phyloP scores from a whole-genome alignment of 2,329 filamentous ascomycete genomes.

The Zarea fungicola region DNA sequence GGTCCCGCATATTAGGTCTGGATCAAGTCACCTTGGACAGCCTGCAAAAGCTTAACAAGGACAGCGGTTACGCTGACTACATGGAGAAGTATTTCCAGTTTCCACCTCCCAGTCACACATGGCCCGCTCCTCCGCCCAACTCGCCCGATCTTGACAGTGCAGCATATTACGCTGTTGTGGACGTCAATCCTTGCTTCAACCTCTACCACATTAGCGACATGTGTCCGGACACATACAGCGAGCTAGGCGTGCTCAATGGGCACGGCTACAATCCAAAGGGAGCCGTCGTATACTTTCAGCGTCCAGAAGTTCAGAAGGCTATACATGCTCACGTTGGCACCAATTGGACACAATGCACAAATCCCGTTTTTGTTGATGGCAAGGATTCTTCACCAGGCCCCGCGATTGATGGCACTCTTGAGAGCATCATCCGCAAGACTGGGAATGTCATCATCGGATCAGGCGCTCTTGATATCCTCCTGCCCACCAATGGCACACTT shows the following conservation, averaged over 20 bases:
- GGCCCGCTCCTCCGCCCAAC: conserved; percentile 31
- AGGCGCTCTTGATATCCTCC: conserved; percentile 51
- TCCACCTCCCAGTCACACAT: conserved; percentile 56
- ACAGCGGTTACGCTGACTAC: conserved; percentile 56
- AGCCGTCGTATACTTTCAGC: conserved; percentile 59
- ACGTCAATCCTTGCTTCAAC: conserved; percentile 71
- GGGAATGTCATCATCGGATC: conserved; percentile 28
- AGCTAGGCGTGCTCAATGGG: too few species aligned
- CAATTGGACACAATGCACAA: conserved; percentile 24
- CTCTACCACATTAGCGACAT: conserved; percentile 65
- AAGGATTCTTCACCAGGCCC: conserved; percentile 18
- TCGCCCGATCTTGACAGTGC: conserved; percentile 50
- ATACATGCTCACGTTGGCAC: conserved; percentile 51
- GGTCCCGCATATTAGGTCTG: conserved; percentile 55
- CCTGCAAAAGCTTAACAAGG: too few species aligned
- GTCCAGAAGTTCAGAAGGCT: conserved; percentile 58
- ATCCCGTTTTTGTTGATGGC: conserved; percentile 23
- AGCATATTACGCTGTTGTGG: conserved; percentile 37
- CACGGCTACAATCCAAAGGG: conserved; percentile 51
- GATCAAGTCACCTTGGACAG: too few species aligned
- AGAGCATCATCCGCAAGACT: conserved; percentile 25
- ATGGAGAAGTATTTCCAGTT: conserved; percentile 55
- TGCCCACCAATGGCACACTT: conserved; percentile 65
- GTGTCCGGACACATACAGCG: conserved; percentile 62
- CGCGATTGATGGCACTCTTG: conserved; percentile 13